Evolutionary conservation across 2,329 filamentous ascomycete species (phyloP), one percentile per base, ranked within the genome.

Genomic region (Ceratocystis variospora): DNA sequence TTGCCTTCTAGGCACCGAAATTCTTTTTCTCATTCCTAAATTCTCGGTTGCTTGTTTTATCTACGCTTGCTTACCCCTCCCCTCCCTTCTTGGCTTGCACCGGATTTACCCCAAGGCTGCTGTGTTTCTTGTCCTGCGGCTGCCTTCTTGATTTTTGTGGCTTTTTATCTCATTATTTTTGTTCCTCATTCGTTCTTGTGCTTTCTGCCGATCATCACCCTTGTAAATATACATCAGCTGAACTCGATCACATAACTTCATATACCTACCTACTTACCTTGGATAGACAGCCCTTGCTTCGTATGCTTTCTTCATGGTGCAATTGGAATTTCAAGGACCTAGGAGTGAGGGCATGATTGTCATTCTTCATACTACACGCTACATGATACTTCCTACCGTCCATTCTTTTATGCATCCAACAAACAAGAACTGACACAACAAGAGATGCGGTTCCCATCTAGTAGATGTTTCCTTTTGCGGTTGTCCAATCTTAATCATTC

Each of bases 321-420:
- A 19, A 19, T 44, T 64, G 44, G 8, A 45, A 45, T 59, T 25
- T 10, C 63, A 61, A 53, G 44, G 46, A 22, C 61, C 50, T 61
- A 50, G 33, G 53, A n/a, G 59, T 15, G 61, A 46, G 53, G 31
- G 33, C 63, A 46, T 64, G 28, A 48, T 65, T 55, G 28, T 65
- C 63, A 65, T 65, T 53, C 44, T 61, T 50, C 63, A 41, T 41
- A 12, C 8, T 41, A 41, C 37, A 41, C 3, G 37, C 3, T 41
- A 41, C 37, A 12, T 41, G 10, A 12, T 41, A 41, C 37, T 12
- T 55, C 63, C 46, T 61, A 46, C 53, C 63, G 41, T 65, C 45
- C 59, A 57, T 59, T 37, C 22, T 59, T 61, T 28, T 57, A 22
- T 37, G 44, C 50, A 50, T 48, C 45, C 61, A 45, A 61, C 37